phyloP scores from a whole-genome alignment of 768 basidiomycete genomes.

The Trametes coccinea region DNA sequence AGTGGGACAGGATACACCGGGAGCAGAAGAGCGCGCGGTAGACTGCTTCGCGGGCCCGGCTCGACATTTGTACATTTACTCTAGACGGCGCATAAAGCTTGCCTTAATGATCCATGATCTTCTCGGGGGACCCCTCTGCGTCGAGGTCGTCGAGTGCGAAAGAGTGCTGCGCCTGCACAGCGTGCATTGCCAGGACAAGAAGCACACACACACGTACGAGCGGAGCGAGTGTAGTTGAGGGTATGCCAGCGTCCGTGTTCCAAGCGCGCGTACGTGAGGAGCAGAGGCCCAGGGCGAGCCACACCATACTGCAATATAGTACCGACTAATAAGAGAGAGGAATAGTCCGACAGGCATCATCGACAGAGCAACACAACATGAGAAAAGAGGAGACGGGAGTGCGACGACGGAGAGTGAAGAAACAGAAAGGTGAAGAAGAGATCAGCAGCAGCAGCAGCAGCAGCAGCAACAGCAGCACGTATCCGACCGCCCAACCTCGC shows the following conservation, averaged over 20 bases:
- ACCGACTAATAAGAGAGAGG: slow-evolving; percentile 1
- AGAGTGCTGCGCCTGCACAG: no score
- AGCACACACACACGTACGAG: no score
- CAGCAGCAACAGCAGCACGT: no score
- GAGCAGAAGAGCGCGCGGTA: slow-evolving; percentile 15
- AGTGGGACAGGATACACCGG: slow-evolving; percentile 31
- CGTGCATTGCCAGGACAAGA: no score
- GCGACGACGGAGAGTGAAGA: not conserved
- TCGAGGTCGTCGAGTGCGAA: no score
- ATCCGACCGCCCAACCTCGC: no score
- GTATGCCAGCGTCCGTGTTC: slow-evolving; percentile 16
- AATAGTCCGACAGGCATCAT: slow-evolving; percentile 16
- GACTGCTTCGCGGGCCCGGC: not conserved
- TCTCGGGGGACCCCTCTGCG: no score
- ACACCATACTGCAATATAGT: slow-evolving; percentile 8
- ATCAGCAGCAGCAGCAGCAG: no score
- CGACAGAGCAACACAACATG: slow-evolving; percentile 24
- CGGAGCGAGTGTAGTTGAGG: not conserved
- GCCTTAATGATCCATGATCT: no score
- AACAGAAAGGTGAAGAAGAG: not conserved
- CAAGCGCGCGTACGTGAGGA: slow-evolving; percentile 1
- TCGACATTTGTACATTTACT: not conserved
- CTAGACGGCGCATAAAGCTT: not conserved
- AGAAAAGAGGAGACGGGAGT: not conserved
- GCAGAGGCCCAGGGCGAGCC: not conserved